phyloP scores from a whole-genome alignment of 345 rosid species.

The Eucalyptus viminalis region DNA sequence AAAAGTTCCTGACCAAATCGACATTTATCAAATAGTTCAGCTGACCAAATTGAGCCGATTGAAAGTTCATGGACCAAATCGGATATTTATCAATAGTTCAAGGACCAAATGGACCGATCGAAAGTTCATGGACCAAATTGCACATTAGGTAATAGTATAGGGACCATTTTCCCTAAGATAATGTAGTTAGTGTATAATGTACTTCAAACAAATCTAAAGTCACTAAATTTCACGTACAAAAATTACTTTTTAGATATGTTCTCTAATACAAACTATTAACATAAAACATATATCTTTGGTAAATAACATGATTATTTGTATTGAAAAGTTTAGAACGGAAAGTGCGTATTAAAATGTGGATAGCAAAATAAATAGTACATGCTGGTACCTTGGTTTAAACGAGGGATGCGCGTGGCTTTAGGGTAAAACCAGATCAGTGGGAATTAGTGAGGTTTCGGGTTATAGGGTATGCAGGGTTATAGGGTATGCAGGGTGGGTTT shows the following conservation, averaged over 20 bases:
- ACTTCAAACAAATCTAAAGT: not conserved
- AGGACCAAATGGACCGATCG: no score
- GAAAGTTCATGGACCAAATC: no score
- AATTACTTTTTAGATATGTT: not conserved
- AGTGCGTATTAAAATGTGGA: not conserved
- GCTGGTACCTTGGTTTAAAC: not conserved
- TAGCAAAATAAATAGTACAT: not conserved
- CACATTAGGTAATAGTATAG: no score
- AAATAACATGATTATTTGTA: not conserved
- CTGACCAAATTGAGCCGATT: no score
- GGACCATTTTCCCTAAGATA: not conserved
- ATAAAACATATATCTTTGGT: not conserved
- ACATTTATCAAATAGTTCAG: no score
- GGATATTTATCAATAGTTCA: no score
- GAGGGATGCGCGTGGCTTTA: not conserved
- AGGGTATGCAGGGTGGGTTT: no score
- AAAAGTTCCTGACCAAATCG: no score
- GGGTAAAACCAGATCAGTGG: not conserved
- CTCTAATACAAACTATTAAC: not conserved
- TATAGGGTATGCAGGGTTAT: rapidly evolving
- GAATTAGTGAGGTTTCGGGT: not conserved
- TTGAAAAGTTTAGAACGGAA: not conserved
- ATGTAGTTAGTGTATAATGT: not conserved
- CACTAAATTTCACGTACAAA: not conserved
- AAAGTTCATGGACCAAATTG: no score